Evolutionary conservation across 306 rosid genomes (phyloP).

Genomic region (Glycine soja): DNA sequence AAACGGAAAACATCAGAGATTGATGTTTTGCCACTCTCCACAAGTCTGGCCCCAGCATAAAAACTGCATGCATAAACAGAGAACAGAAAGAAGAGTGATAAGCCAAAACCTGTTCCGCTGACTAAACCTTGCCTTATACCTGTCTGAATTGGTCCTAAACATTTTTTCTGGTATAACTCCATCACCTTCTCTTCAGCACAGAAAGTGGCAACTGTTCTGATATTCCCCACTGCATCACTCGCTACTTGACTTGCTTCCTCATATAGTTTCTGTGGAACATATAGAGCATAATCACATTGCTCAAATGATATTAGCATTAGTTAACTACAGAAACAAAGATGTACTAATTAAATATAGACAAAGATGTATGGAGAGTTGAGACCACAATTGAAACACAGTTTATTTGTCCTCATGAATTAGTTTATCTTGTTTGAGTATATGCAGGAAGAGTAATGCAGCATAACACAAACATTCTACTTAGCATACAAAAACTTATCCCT

Average conservation of each 20-base stretch:
- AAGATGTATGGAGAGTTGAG: background rate
- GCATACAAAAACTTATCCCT: background rate
- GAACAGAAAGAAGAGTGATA: slow-evolving; percentile 59
- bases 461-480: background rate
- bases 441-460: background rate
- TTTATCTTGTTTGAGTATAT: background rate
- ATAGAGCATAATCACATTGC: background rate
- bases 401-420: slow-evolving; percentile 5
- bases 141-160: slow-evolving; percentile 65
- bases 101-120: slow-evolving; percentile 67
- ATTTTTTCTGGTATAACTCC: slow-evolving; percentile 69
- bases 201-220: slow-evolving; percentile 81
- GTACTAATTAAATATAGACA: background rate
- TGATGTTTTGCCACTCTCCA: slow-evolving; percentile 60
- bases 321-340: background rate
- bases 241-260: slow-evolving; percentile 91
- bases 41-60: slow-evolving; percentile 70
- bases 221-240: slow-evolving; percentile 80
- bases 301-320: background rate
- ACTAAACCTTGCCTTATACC: slow-evolving; percentile 69
- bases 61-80: slow-evolving; percentile 62
- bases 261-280: slow-evolving; percentile 62
- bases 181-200: slow-evolving; percentile 90
- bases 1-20: slow-evolving; percentile 66
- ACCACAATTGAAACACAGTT: slow-evolving; percentile 12